Evolutionary conservation across 139 green algal species (phyloP), one percentile per base, ranked within the genome.

Genomic region (Spirogloea muscicola): DNA sequence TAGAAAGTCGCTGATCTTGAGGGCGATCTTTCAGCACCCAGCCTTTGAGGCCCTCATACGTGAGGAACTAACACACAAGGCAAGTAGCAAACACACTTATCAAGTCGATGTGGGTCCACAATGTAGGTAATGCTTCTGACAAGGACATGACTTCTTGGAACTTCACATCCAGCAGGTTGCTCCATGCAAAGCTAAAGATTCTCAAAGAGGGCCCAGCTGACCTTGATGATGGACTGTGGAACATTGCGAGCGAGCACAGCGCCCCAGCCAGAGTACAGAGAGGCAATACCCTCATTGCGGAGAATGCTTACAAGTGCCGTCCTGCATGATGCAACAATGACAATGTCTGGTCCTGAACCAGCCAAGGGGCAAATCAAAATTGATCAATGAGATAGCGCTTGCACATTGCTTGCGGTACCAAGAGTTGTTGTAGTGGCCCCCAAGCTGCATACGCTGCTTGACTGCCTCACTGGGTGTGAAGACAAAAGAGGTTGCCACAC

Each of bases 381-480:
- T n/a, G n/a, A n/a, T n/a, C n/a, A n/a, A n/a, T n/a, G n/a, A n/a
- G n/a, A n/a, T n/a, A n/a, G n/a, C n/a, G n/a, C n/a, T n/a, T n/a
- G n/a, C n/a, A n/a, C n/a, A n/a, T n/a, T n/a, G n/a, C n/a, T n/a
- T n/a, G n/a, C n/a, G n/a, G n/a, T n/a, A n/a, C n/a, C n/a, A n/a
- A n/a, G 36, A 67, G 51, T 39, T 72, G 25, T 10, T 34, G 64
- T 80, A 84, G 25, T 68, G 37, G 3, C 13, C 33, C 27, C 55
- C 60, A 9, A 79, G 44, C 73, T 88, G 82, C 55, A 88, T 65
- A 29, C 77, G 70, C 74, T 82, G 57, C 72, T 88, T 87, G 2
- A 88, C 59, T 34, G 57, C 81, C 77, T 87, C 84, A 40, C 76
- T 84, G 37, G 84, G 84, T 1, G 84, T 88, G 82, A 80, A 88